Evolutionary conservation across 2,329 filamentous ascomycete genomes (phyloP), one percentile per base, ranked within the genome.

Genomic region (Aspergillus transmontanensis): DNA sequence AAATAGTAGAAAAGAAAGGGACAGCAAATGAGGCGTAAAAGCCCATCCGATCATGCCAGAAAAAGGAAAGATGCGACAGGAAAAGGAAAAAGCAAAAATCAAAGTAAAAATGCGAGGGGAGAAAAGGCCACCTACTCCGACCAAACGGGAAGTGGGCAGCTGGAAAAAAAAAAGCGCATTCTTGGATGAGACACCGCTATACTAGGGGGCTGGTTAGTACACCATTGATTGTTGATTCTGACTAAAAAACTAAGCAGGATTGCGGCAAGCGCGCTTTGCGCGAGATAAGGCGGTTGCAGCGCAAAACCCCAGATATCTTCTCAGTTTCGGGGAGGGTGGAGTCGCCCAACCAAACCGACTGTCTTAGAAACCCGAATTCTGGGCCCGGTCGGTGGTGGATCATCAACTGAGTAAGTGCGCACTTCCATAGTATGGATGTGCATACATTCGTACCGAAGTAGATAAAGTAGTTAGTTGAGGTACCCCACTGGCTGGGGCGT

Each of bases 251-350:
- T 21, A 36, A 30, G 12, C 30, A 36, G n/a, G 11, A 39, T n/a
- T 60, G 75, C 76, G 76, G 76, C 73, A 78, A 78, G 71, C 76
- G 76, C 76, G 76, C 76, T 74, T 75, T 74, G 62, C 73, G 74
- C 71, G 71, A 74, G 67, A 69, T 69, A 56, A 60, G 39, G 74
- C 74, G 74, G 73, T 74, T 76, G 68, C 70, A 73, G 74, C 72
- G 73, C 72, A 70, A 68, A 72, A 68, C 73, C 72, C 73, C 72
- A 69, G 72, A 73, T 68, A 55, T 62, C 19, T 34, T 30, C 28
- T 58, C n/a, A 21, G 21, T 64, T 61, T 60, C 30, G 48, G 62
- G n/a, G 30, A 34, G 46, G 48, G 60, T 60, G 59, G 62, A 65
- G 54, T 64, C 59, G 55, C 64, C 64, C 62, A 63, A 63, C 61